A percentile compares a stretch with the other conserved stretches of the same genome.
phyloP scores from a whole-genome alignment of 345 rosid species.

The Citrus glauca region DNA sequence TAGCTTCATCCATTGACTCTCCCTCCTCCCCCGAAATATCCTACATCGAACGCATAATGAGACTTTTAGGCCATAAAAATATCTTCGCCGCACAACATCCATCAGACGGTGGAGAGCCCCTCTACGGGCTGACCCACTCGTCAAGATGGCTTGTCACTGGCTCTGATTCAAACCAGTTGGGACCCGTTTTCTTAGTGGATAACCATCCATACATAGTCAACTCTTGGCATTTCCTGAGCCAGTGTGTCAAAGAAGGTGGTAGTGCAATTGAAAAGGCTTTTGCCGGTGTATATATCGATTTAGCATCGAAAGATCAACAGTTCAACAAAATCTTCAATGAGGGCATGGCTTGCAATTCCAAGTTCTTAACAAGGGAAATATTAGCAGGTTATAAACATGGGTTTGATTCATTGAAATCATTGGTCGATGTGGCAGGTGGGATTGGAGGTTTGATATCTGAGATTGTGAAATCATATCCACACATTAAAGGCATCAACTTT shows the following conservation, averaged over 20 bases:
- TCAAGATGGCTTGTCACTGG: background rate
- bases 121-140: background rate
- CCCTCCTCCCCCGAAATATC: background rate
- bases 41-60: background rate
- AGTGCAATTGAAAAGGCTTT: background rate
- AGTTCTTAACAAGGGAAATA: too few relatives aligned
- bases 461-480: too few relatives aligned
- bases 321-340: too few relatives aligned
- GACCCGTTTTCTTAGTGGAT: background rate
- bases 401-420: too few relatives aligned
- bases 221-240: background rate
- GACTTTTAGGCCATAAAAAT: background rate
- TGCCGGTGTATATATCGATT: too few relatives aligned
- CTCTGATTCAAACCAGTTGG: background rate
- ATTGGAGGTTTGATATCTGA: too few relatives aligned
- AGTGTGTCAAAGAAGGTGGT: background rate
- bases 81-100: background rate
- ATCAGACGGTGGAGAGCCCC: background rate
- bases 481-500: too few relatives aligned
- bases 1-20: too few relatives aligned
- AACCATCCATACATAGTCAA: background rate
- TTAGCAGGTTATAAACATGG: too few relatives aligned
- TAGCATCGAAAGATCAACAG: too few relatives aligned
- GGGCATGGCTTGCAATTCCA: too few relatives aligned
- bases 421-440: too few relatives aligned